Percentiles rank a stretch among this genome's conserved stretches.
Evolutionary conservation across 129 eudicot genomes (phyloP).

Genomic region (Sambucus nigra): DNA sequence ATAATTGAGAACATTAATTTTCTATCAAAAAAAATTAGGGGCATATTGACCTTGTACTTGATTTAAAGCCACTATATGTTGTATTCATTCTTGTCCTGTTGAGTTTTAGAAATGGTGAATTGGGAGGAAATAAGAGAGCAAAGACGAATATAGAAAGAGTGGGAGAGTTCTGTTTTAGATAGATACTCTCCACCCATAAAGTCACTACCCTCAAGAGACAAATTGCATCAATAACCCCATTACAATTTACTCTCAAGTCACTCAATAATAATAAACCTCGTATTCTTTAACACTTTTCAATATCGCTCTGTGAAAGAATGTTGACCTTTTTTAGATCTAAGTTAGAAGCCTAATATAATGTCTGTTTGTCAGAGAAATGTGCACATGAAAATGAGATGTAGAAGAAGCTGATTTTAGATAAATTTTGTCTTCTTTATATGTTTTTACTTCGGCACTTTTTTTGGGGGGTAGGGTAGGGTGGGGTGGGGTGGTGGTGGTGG

Average conservation of each 20-base stretch:
- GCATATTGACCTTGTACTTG: background rate
- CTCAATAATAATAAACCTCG: no score
- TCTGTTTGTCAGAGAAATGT: background rate
- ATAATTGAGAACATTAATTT: background rate
- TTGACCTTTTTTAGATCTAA: background rate
- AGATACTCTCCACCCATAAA: no score
- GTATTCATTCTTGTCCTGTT: background rate
- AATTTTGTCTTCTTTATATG: no score
- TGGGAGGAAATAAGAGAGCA: no score
- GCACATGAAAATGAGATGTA: background rate
- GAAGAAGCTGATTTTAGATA: background rate
- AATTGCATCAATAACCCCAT: no score
- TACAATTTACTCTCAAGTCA: no score
- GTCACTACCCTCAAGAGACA: no score
- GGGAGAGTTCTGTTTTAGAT: no score
- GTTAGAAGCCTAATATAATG: background rate
- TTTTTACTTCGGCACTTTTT: background rate
- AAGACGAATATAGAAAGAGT: no score
- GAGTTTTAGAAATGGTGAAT: no score
- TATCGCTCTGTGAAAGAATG: background rate
- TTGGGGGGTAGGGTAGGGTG: background rate
- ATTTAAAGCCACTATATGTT: background rate
- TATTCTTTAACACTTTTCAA: no score
- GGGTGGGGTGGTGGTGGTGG: no score
- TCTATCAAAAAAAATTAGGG: background rate